phyloP scores from a whole-genome alignment of 1,284 basidiomycete genomes.

The Sanghuangporus baumii region DNA sequence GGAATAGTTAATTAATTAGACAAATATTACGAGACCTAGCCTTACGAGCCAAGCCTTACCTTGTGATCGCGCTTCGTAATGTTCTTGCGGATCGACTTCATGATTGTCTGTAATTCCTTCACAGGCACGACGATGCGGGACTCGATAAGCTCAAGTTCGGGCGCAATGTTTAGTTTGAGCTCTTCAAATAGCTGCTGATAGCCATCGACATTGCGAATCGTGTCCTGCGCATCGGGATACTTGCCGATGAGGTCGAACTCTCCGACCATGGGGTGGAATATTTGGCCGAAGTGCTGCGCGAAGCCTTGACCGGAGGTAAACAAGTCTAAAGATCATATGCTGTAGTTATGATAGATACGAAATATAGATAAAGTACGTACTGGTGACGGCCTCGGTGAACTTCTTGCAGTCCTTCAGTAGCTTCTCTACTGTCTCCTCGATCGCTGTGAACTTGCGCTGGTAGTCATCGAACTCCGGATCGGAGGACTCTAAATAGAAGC shows the following conservation, averaged over 20 bases:
- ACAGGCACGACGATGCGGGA: slow-evolving; percentile 80
- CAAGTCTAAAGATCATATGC: slow-evolving; percentile 46
- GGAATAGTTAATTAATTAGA: slow-evolving; percentile 4
- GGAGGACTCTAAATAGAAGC: slow-evolving; percentile 55
- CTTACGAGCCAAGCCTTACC: slow-evolving; percentile 35
- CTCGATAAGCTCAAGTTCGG: slow-evolving; percentile 95
- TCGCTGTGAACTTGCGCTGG: slow-evolving; percentile 67
- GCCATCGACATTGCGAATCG: slow-evolving; percentile 71
- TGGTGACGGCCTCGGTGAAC: slow-evolving; percentile 78
- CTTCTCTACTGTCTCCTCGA: slow-evolving; percentile 85
- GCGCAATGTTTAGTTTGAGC: slow-evolving; percentile 70
- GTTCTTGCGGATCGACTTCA: slow-evolving; percentile 91
- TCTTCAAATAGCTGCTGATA: slow-evolving; percentile 81
- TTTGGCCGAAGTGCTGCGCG: slow-evolving; percentile 66
- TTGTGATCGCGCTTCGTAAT: slow-evolving; percentile 98
- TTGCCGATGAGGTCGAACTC: slow-evolving; percentile 81
- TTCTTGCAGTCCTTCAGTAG: slow-evolving; percentile 87
- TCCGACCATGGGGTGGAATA: slow-evolving; percentile 78
- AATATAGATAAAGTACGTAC: slow-evolving; percentile 37
- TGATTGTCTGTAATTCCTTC: slow-evolving; percentile 83
- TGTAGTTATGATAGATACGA: neutral
- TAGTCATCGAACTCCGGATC: slow-evolving; percentile 88
- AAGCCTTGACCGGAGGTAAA: slow-evolving; percentile 78
- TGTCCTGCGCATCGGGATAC: slow-evolving; percentile 74
- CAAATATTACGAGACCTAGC: neutral